A percentile compares a stretch with the other conserved stretches of the same genome.
These are phyloP conservation scores for Daldinia decipiens DNA, from an alignment of 495 filamentous ascomycete species.

Conservation along the genomic window DNA sequence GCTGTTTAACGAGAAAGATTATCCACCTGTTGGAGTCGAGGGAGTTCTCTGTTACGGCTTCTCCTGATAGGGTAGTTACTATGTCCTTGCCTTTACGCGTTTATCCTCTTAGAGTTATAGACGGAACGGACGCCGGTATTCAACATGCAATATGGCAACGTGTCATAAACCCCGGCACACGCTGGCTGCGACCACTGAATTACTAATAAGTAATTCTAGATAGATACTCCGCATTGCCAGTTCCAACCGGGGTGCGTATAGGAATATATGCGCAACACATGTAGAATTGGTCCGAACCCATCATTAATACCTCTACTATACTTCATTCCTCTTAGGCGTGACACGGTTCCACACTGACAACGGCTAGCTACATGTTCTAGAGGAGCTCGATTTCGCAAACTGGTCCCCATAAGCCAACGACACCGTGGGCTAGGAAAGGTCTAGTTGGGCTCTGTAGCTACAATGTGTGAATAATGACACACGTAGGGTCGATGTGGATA, in stretches of 20 bases:
- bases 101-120: constrained; percentile 2
- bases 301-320: constrained; percentile 36
- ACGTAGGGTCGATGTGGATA: constrained; percentile 9
- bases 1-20: constrained; percentile 1
- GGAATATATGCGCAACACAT: neutral
- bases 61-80: neutral
- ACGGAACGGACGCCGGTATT: neutral
- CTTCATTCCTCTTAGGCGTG: constrained; percentile 32
- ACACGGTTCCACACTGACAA: constrained; percentile 26
- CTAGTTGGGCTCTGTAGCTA: constrained; percentile 8
- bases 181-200: neutral
- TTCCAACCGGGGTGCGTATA: neutral
- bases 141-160: constrained; percentile 1
- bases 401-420: constrained; percentile 22
- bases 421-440: constrained; percentile 9
- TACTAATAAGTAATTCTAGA: neutral
- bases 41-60: neutral
- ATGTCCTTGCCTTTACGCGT: neutral
- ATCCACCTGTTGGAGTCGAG: neutral
- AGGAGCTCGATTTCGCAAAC: constrained; percentile 23
- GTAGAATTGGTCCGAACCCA: constrained; percentile 7
- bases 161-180: neutral
- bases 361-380: constrained; percentile 26
- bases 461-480: constrained; percentile 10
- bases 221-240: constrained; percentile 4